Evolutionary conservation across 345 rosid genomes (phyloP).

Genomic region (Zanthoxylum bungeanum): DNA sequence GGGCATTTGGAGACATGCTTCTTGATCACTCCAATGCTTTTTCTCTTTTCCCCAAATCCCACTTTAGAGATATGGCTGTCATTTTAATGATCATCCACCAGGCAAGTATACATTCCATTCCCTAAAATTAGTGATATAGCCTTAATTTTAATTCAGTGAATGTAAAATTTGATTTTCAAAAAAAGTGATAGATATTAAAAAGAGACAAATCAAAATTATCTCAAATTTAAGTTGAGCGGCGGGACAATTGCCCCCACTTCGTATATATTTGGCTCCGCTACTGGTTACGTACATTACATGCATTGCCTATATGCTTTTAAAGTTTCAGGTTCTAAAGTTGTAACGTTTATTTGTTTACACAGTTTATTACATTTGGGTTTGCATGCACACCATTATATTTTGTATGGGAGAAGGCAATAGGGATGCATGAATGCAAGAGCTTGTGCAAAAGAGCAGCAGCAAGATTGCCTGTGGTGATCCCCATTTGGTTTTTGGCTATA

Average conservation of each 20-base stretch:
- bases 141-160: no score
- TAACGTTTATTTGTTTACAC: constrained; percentile 17
- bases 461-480: constrained; percentile 88
- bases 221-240: no score
- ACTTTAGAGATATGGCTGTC: constrained; percentile 86
- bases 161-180: no score
- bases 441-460: constrained; percentile 93
- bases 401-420: constrained; percentile 98
- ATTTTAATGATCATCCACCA: constrained; percentile 95
- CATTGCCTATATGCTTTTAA: no score
- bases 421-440: constrained; percentile 94
- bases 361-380: constrained; percentile 95
- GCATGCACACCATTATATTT: constrained; percentile 96
- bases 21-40: constrained; percentile 94
- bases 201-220: no score
- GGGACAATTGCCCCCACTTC: no score
- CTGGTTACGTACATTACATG: no score
- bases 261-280: no score
- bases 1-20: constrained; percentile 99
- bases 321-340: no score
- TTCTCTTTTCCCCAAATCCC: constrained; percentile 73
- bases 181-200: no score
- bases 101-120: constrained; percentile 45
- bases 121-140: no score
- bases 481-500: constrained; percentile 94